Percentiles rank a stretch among this genome's conserved stretches.
Evolutionary conservation across 2,329 filamentous ascomycete genomes (phyloP).

Genomic region (Rhynchosporium secalis): DNA sequence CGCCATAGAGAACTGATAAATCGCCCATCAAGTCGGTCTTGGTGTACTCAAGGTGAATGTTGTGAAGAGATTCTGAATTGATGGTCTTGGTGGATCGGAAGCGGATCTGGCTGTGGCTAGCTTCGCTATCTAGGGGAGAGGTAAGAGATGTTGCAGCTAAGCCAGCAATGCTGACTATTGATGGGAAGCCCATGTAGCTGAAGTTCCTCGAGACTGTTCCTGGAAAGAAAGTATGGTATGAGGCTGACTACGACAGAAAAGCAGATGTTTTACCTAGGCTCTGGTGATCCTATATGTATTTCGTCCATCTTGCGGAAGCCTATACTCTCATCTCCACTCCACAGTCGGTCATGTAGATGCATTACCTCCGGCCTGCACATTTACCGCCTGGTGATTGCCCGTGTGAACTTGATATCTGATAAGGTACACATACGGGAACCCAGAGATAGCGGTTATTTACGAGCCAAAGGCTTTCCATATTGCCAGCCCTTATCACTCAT

Average conservation of each 20-base stretch:
- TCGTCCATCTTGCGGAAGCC: neutral
- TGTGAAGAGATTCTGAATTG: conserved; percentile 43
- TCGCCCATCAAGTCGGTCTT: conserved; percentile 50
- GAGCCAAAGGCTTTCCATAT: neutral
- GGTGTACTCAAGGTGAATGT: conserved; percentile 45
- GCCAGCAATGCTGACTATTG: neutral
- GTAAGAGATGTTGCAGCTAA: conserved; percentile 3
- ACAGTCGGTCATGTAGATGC: neutral
- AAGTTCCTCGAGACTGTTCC: neutral
- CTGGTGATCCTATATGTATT: neutral
- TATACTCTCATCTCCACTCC: neutral
- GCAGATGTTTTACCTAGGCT: neutral
- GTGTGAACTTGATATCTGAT: conserved; percentile 1
- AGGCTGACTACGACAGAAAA: neutral
- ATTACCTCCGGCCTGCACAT: neutral
- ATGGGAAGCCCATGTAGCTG: conserved; percentile 5
- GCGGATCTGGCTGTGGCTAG: neutral
- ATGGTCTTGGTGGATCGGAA: conserved; percentile 5
- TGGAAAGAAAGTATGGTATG: neutral
- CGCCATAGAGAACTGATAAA: conserved; percentile 57
- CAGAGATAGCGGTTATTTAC: neutral
- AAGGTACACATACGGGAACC: neutral
- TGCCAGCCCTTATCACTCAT: conserved; percentile 1
- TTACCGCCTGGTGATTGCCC: neutral
- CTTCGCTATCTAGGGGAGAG: conserved; percentile 7